Percentiles rank a stretch among this genome's conserved stretches.
phyloP scores from a whole-genome alignment of 345 rosid species.

The Syzygium aqueum region DNA sequence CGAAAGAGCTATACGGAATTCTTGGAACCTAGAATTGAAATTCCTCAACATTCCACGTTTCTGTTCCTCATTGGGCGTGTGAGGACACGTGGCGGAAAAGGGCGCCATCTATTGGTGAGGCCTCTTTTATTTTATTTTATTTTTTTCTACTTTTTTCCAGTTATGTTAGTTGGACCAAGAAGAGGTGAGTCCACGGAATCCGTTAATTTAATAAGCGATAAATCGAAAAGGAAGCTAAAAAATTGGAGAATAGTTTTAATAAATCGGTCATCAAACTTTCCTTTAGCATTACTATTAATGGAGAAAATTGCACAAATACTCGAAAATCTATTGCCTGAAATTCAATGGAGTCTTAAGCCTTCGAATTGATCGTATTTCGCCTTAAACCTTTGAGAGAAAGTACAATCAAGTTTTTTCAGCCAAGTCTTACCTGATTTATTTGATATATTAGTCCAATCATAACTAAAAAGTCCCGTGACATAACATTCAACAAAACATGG shows the following conservation, averaged over 20 bases:
- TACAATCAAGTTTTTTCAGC: fast-evolving
- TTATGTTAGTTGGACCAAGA: neutral
- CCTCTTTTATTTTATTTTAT: neutral
- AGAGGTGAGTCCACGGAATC: neutral
- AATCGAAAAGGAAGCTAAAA: neutral
- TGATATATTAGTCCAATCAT: no score
- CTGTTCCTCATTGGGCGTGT: no score
- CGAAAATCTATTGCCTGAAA: fast-evolving
- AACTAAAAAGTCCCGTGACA: neutral
- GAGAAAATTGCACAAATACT: fast-evolving
- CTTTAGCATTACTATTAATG: neutral
- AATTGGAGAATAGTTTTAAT: neutral
- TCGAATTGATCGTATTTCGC: no score
- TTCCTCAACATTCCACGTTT: no score
- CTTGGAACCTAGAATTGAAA: no score
- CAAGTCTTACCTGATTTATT: no score
- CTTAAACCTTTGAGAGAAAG: neutral
- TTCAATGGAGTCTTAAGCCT: fast-evolving
- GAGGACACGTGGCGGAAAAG: neutral
- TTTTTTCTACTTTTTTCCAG: fast-evolving
- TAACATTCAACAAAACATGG: neutral
- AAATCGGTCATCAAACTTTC: neutral
- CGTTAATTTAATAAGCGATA: neutral
- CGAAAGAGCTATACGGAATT: no score
- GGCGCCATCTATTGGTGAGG: neutral